A percentile compares a stretch with the other conserved stretches of the same genome.
Conservation (phyloP, 768 basidiomycete genomes). For the Xerocomus potaroensis region DNA sequence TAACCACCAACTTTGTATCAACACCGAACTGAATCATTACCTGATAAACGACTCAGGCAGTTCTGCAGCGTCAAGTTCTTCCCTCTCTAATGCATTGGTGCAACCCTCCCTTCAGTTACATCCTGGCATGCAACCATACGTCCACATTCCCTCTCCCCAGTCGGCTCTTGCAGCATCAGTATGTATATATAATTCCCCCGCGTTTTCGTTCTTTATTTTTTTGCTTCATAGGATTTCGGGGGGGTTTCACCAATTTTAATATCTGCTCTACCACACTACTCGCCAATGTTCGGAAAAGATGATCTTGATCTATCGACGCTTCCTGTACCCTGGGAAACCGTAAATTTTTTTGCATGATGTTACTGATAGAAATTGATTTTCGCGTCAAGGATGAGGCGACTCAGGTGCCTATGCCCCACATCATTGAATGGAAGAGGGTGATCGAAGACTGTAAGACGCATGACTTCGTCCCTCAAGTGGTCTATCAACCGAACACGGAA, state of each 20-base stretch:
- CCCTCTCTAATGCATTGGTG: not conserved
- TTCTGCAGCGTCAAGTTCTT: constrained; percentile 17
- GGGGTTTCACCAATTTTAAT: constrained; percentile 5
- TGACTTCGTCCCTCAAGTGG: constrained; percentile 63
- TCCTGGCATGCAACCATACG: not conserved
- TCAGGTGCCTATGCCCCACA: constrained; percentile 21
- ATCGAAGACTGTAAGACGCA: constrained; percentile 27
- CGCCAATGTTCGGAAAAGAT: constrained; percentile 3
- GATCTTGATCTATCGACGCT: not conserved
- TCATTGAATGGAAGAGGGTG: constrained; percentile 25
- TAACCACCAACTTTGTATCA: constrained; percentile 14
- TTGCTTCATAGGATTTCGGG: constrained; percentile 10
- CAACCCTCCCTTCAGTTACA: constrained; percentile 9
- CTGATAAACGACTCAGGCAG: constrained; percentile 7
- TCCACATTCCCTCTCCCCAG: constrained; percentile 10
- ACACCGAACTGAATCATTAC: constrained; percentile 14
- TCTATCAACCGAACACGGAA: constrained; percentile 74
- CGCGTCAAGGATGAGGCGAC: constrained; percentile 19
- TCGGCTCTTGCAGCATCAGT: too few species aligned
- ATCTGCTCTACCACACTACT: constrained; percentile 11
- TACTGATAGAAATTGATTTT: not conserved
- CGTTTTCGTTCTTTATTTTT: not conserved
- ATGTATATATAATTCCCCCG: too few species aligned
- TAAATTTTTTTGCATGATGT: constrained; percentile 5
- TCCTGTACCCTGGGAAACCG: constrained; percentile 3